Evolutionary conservation across 345 rosid genomes (phyloP).

Genomic region (Capsella bursapastoris): DNA sequence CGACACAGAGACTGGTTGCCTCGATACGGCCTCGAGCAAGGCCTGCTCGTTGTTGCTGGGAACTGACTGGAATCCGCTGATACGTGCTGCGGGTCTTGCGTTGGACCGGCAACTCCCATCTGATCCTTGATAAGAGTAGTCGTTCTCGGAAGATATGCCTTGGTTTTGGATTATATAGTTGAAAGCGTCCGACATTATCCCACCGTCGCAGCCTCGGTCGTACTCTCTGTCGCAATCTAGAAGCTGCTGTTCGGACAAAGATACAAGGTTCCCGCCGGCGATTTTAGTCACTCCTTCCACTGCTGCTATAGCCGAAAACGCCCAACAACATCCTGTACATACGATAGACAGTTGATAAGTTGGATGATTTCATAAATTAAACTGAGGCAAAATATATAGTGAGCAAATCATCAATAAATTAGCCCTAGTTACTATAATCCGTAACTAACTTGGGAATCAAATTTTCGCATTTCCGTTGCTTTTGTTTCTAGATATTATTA

Average conservation of each 20-base stretch:
- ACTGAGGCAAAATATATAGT: not conserved
- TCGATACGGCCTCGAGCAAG: conserved; percentile 55
- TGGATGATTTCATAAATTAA: not conserved
- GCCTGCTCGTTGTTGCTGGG: conserved; percentile 56
- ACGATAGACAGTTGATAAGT: not conserved
- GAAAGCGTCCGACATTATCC: conserved; percentile 61
- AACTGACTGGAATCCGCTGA: conserved; percentile 57
- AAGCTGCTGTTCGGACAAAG: conserved; percentile 44
- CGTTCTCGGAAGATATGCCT: conserved; percentile 57
- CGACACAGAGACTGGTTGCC: conserved; percentile 63
- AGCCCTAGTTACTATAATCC: not conserved
- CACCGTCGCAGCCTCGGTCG: conserved; percentile 59
- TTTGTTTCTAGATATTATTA: not conserved
- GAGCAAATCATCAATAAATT: not conserved
- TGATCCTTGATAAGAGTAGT: conserved; percentile 53
- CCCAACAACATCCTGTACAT: conserved; percentile 59
- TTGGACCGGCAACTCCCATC: conserved; percentile 38
- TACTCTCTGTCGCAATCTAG: conserved; percentile 41
- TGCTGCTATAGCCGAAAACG: conserved; percentile 69
- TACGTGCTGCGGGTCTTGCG: conserved; percentile 46
- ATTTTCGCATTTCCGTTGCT: not conserved
- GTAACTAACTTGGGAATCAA: conserved; percentile 18
- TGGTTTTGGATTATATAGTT: conserved; percentile 46
- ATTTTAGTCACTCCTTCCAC: conserved; percentile 44
- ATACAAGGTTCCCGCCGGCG: conserved; percentile 30